A percentile compares a stretch with the other conserved stretches of the same genome.
phyloP scores from a whole-genome alignment of 495 filamentous ascomycete genomes.

The Xylaria intraflava region DNA sequence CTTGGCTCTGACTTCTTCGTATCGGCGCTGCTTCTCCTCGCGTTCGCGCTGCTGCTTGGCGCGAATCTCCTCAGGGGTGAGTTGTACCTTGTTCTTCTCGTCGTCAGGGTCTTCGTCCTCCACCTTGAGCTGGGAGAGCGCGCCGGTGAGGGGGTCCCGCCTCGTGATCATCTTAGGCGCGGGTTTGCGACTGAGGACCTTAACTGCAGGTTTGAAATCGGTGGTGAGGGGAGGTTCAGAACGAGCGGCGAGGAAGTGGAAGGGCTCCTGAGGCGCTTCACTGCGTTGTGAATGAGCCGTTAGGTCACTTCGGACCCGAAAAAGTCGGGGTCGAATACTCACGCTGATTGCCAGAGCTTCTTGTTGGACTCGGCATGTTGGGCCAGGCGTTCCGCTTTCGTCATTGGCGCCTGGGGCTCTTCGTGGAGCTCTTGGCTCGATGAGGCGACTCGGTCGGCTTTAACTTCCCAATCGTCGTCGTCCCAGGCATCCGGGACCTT shows the following conservation, averaged over 20 bases:
- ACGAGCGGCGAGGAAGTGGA: constrained; percentile 64
- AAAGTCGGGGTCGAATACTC: constrained; percentile 30
- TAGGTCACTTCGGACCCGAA: background rate
- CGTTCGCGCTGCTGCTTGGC: constrained; percentile 65
- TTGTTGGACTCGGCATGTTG: constrained; percentile 76
- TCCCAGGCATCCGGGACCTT: constrained; percentile 77
- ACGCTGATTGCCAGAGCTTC: constrained; percentile 86
- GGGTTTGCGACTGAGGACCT: constrained; percentile 78
- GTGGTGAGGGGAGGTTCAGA: constrained; percentile 60
- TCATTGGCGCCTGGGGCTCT: constrained; percentile 40
- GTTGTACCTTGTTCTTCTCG: constrained; percentile 44
- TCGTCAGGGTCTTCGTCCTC: constrained; percentile 55
- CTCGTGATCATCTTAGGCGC: constrained; percentile 41
- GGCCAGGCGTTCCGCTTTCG: constrained; percentile 70
- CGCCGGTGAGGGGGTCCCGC: constrained; percentile 48
- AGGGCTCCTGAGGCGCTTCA: constrained; percentile 49
- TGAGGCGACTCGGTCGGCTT: constrained; percentile 51
- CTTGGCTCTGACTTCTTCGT: constrained; percentile 75
- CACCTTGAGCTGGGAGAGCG: constrained; percentile 43
- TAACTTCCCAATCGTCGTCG: constrained; percentile 72
- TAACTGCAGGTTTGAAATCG: constrained; percentile 78
- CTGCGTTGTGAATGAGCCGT: constrained; percentile 6
- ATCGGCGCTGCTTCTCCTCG: constrained; percentile 83
- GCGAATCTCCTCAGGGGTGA: constrained; percentile 64
- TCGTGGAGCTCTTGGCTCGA: constrained; percentile 30